These are phyloP conservation scores for Obelidium mucronatum DNA, from an alignment of 192 early-diverging fungal species.

Conservation along the genomic window DNA sequence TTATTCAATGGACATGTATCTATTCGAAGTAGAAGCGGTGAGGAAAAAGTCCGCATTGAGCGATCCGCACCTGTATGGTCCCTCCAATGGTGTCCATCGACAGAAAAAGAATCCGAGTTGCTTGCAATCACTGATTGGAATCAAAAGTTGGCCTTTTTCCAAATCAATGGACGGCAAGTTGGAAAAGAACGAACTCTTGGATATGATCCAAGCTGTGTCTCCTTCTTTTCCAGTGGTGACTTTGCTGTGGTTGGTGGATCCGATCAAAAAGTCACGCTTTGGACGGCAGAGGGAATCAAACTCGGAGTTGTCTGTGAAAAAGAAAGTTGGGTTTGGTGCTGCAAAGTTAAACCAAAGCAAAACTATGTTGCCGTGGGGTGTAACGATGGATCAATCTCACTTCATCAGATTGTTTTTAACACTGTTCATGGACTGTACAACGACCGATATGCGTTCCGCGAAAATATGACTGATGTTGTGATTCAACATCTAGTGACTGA, in stretches of 20 bases:
- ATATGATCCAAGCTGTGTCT: conserved; percentile 58
- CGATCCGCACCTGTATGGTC: conserved; percentile 60
- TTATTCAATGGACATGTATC: conserved; percentile 63
- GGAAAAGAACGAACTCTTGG: conserved; percentile 64
- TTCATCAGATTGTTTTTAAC: conserved; percentile 61
- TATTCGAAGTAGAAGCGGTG: conserved; percentile 57
- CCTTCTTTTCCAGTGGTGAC: conserved; percentile 57
- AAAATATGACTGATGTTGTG: conserved; percentile 71
- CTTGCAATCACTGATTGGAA: conserved; percentile 67
- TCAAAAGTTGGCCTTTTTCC: conserved; percentile 62
- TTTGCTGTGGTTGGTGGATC: conserved; percentile 62
- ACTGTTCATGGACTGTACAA: conserved; percentile 67
- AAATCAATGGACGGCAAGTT: conserved; percentile 59
- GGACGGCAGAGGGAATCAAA: conserved; percentile 62
- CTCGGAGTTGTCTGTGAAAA: conserved; percentile 56
- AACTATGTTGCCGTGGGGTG: conserved; percentile 62
- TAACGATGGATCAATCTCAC: conserved; percentile 60
- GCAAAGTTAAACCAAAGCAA: conserved; percentile 53
- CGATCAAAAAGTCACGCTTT: conserved; percentile 61
- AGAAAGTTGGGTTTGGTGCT: conserved; percentile 62
- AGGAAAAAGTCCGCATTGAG: conserved; percentile 64
- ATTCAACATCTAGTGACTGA: conserved; percentile 62
- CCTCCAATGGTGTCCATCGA: conserved; percentile 57
- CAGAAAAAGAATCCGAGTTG: conserved; percentile 50
- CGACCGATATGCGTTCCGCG: conserved; percentile 64